Base-by-base conservation (phyloP, 495 filamentous ascomycete genomes). In the Cairneyella variabilis region DNA sequence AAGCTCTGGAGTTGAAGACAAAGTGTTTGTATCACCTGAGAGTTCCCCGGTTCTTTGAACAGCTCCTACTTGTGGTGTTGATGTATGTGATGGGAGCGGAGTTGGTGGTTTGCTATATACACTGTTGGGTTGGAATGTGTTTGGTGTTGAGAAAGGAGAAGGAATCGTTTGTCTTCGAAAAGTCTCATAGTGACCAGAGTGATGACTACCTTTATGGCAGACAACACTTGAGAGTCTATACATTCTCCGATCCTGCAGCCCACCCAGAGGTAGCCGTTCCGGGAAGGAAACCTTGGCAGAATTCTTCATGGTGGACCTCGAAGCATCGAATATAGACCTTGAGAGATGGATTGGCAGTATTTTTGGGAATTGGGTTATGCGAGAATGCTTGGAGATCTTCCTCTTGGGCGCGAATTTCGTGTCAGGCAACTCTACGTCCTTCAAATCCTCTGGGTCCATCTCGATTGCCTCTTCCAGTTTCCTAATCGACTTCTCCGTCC, bases 181-280 rank as follows among this genome's bases (percentile, higher is more conserved):
- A 1, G 91, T 89, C 66, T 99, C 93, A 68, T 99, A 99, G 66
- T 99, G 93, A 1, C 93, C 93, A 53, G 89, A 95, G 60, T 96
- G 84, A 69, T 99, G 93, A 54, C 87, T 95, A 17, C 93, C 93
- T 63, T 95, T 96, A 64, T 99, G 93, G 23, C 88, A 93, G 43
- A 99, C 86, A 37, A 95, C 83, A 10, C 85, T 88, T 2, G 95
- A 81, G 3, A 99, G 77, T 60, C 84, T 89, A 73, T 95, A 99
- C 58, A 77, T 86, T 51, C 80, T 85, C 55, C 83, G 83, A 45
- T 83, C 80, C 17, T 95, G 69, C 16, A 97, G 75, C 2, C 90
- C 83, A 16, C 93, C 93, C 6, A 99, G 72, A 0, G 84, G 78
- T 17, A 97, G 71, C 5, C 75, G 76, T 68, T 97, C 93, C 1